A percentile compares a stretch with the other conserved stretches of the same genome.
Evolutionary conservation across 441 rosid species (phyloP).

Genomic region (Lepidium campestre): DNA sequence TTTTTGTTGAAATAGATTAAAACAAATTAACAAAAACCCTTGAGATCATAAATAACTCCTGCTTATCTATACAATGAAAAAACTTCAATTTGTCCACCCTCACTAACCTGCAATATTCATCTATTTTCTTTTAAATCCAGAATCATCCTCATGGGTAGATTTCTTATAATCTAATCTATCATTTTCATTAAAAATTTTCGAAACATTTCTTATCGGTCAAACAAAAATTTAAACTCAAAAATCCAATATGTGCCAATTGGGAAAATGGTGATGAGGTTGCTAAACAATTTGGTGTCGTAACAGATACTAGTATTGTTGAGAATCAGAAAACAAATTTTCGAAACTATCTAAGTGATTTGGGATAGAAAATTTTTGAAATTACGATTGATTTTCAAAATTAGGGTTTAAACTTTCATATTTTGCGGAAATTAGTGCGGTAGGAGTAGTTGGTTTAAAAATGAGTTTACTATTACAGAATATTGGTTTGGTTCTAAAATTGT

Average conservation of each 20-base stretch:
- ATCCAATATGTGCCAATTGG: no score
- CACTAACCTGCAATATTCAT: constrained; percentile 48
- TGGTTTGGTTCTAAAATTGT: no score
- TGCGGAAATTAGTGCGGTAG: no score
- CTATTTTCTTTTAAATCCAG: constrained; percentile 26
- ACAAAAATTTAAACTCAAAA: no score
- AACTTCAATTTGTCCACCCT: background rate
- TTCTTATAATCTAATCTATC: constrained; percentile 27
- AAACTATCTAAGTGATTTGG: no score
- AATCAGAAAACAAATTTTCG: constrained; percentile 26
- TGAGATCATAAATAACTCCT: background rate
- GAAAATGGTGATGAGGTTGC: constrained; percentile 43
- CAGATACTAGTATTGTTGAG: constrained; percentile 23
- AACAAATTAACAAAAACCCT: background rate
- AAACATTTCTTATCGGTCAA: constrained; percentile 77
- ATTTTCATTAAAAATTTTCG: constrained; percentile 30
- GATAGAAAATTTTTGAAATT: no score
- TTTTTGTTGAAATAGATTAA: no score
- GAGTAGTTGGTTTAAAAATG: no score
- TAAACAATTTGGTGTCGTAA: constrained; percentile 22
- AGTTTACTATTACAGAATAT: no score
- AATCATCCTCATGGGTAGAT: constrained; percentile 26
- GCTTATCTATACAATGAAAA: no score
- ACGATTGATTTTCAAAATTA: no score
- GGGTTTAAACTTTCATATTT: no score